These are phyloP conservation scores for Mrakiaceae sp. DNA, from an alignment of 1,284 basidiomycete genomes.

Conservation along the genomic window DNA sequence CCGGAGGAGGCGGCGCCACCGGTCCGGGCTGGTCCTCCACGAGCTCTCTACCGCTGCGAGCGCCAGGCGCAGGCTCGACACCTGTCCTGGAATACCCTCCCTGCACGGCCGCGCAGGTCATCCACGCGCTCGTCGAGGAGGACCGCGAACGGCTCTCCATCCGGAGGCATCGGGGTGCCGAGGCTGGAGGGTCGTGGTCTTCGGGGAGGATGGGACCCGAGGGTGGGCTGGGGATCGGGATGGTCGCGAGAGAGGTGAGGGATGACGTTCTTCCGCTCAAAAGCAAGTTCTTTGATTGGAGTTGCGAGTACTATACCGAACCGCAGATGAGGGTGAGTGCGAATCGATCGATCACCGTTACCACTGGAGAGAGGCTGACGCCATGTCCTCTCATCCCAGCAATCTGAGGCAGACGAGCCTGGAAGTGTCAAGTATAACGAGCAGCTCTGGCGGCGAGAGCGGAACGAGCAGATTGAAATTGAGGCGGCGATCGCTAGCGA, in stretches of 20 bases:
- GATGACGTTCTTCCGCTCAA: conserved; percentile 64
- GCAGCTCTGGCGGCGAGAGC: conserved; percentile 85
- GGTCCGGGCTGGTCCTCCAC: no score
- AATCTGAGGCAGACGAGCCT: conserved; percentile 75
- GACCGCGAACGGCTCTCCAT: conserved; percentile 75
- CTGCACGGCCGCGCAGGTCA: conserved; percentile 53
- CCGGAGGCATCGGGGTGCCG: conserved; percentile 42
- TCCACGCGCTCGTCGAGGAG: conserved; percentile 77
- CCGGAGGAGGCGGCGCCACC: no score
- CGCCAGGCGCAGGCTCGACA: not conserved
- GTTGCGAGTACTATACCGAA: conserved; percentile 93
- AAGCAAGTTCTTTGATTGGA: conserved; percentile 91
- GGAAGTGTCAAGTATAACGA: conserved; percentile 89
- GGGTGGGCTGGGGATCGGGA: conserved; percentile 32
- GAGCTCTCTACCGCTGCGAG: not conserved
- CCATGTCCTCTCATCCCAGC: not conserved
- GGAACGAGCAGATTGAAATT: conserved; percentile 70
- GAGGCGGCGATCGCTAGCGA: conserved; percentile 43
- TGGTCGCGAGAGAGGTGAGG: conserved; percentile 37
- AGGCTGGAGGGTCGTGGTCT: conserved; percentile 26
- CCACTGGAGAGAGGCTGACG: not conserved
- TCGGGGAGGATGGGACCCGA: not conserved
- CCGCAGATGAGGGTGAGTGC: conserved; percentile 84
- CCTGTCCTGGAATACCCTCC: not conserved
- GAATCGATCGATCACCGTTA: not conserved